phyloP scores from a whole-genome alignment of 176 grass and related monocot genomes.

The Metroxylon sagu region DNA sequence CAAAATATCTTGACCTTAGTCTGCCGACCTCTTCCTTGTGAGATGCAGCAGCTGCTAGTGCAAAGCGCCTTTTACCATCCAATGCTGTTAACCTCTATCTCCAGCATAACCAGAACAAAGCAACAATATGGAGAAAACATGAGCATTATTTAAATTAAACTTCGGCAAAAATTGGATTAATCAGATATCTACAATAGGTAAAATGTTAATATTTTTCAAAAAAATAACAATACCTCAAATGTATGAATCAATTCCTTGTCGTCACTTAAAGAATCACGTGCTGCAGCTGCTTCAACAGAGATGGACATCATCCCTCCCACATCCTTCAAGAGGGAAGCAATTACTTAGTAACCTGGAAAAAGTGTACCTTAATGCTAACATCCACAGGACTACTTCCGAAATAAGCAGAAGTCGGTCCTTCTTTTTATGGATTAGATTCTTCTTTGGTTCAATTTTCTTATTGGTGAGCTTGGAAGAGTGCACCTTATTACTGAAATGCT shows the following conservation, averaged over 20 bases:
- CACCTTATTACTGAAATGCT: no score
- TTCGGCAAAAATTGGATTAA: no score
- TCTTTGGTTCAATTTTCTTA: no score
- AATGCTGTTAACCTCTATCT: constrained; percentile 87
- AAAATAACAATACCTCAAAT: constrained; percentile 63
- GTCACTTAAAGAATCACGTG: constrained; percentile 74
- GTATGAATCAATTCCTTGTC: constrained; percentile 96
- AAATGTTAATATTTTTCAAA: constrained; percentile 13
- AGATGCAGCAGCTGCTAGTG: constrained; percentile 88
- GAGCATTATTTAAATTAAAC: not conserved
- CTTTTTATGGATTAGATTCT: no score
- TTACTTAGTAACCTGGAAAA: no score
- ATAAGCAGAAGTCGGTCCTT: no score
- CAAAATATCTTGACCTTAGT: constrained; percentile 45
- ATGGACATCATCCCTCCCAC: constrained; percentile 99
- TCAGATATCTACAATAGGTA: no score
- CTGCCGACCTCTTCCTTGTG: constrained; percentile 98
- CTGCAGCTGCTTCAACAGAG: constrained; percentile 97
- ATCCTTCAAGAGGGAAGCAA: constrained; percentile 39
- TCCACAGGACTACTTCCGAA: no score
- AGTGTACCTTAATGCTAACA: no score
- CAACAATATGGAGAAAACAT: constrained; percentile 29
- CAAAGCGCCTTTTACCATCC: constrained; percentile 99
- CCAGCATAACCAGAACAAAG: constrained; percentile 25
- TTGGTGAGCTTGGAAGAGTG: no score